Base-by-base conservation (phyloP, 2,329 filamentous ascomycete genomes). In the Aspergillus cejpii region DNA sequence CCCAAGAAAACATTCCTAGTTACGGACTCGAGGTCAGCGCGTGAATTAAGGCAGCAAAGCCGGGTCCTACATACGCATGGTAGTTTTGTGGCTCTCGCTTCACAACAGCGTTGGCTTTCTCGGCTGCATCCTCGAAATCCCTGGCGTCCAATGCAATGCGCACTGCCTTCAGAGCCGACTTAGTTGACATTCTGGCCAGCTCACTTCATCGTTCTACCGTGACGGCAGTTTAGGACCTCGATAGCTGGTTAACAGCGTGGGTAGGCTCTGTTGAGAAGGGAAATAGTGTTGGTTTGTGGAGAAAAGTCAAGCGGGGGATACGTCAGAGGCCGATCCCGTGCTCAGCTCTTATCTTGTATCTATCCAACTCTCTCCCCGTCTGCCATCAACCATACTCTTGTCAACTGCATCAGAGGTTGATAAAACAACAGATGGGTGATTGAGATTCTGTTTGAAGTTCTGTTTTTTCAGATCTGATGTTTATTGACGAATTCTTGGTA, bases 1-100 rank as follows among this genome's bases (percentile, higher is more conserved):
- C 87, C 92, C 14, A 94, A 73, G 61, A 96, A 94, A n/a, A 97
- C 77, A 53, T 87, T 79, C 20, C 84, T 87, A 48, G 14, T 12
- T 15, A 38, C 24, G n/a, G 15, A 31, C 36, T 36, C 26, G 41
- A 21, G 2, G 49, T 48, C 52, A 58, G 47, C 38, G 40, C 41
- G 33, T 24, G 38, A 38, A 26, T 36, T 23, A 5, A 40, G 36
- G 12, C 8, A 45, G 19, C 37, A 45, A 41, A 40, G 20, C 17
- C 23, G 15, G 26, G 31, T 15, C 11, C 31, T 37, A 64, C 80
- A 50, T 72, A 87, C 78, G 81, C 89, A 65, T 91, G 87, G 67
- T 94, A 92, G 64, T 84, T 94, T 51, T 83, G 78, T 1, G 83
- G 70, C 50, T 96, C 89, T 52, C 78, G 78, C 42, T 82, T 74